These are phyloP conservation scores for Hymenoscyphus infarciens DNA, from an alignment of 2,329 filamentous ascomycete genomes.

Conservation along the genomic window DNA sequence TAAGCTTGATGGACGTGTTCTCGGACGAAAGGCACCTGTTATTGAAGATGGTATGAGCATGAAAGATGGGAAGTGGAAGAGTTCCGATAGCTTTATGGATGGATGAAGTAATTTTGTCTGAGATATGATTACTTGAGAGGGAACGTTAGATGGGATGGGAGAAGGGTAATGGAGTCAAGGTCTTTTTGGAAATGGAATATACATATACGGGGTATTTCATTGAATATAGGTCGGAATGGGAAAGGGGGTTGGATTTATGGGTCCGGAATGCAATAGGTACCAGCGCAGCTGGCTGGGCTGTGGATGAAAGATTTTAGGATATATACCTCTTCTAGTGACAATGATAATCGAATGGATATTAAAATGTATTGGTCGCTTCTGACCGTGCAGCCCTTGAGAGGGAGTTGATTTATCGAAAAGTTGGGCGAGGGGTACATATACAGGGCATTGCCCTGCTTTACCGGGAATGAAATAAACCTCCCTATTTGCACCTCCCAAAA, in stretches of 20 bases:
- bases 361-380: background rate
- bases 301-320: background rate
- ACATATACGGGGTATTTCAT: background rate
- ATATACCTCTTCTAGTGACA: background rate
- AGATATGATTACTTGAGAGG: background rate
- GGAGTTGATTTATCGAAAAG: no score
- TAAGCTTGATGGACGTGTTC: slow-evolving; percentile 19
- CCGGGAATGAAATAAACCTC: no score
- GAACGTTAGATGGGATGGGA: background rate
- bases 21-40: slow-evolving; percentile 10
- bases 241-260: background rate
- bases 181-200: background rate
- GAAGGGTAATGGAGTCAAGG: background rate
- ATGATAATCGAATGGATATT: background rate
- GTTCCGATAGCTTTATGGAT: slow-evolving; percentile 17
- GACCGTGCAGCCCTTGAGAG: no score
- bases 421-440: no score
- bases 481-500: no score
- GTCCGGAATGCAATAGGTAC: background rate
- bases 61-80: slow-evolving; percentile 16
- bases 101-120: slow-evolving; percentile 5
- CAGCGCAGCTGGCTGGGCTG: background rate
- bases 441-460: no score
- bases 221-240: background rate
- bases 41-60: slow-evolving; percentile 6